These are phyloP conservation scores for Sphagnum tenellum DNA, from an alignment of 225 moss, liverwort and hornwort species.

Conservation along the genomic window DNA sequence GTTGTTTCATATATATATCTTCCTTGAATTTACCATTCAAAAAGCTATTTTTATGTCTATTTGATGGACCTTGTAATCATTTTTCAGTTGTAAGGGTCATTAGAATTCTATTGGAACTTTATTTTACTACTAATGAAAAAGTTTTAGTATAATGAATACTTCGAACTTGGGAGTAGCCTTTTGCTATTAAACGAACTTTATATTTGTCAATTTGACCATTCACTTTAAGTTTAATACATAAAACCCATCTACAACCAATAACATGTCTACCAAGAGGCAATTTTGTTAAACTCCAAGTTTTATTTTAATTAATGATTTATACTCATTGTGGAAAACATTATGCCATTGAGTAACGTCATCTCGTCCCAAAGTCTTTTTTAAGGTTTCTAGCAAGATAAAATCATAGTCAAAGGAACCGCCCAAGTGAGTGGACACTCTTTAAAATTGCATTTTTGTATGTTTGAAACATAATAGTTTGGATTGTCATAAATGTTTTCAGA, in stretches of 20 bases:
- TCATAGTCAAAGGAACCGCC: no score
- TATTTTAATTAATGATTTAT: slow-evolving; percentile 2
- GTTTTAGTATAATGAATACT: no score
- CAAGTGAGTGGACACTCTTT: no score
- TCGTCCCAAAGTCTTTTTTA: background rate
- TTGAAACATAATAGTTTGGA: no score
- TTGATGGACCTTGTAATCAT: background rate
- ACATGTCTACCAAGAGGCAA: background rate
- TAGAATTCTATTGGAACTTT: background rate
- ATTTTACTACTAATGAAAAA: background rate
- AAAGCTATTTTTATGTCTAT: background rate
- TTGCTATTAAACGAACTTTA: background rate
- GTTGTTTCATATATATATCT: background rate
- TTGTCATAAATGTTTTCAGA: no score
- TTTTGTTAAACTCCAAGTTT: slow-evolving; percentile 1
- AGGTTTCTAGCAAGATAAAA: background rate
- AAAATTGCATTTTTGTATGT: no score
- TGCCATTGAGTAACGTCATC: background rate
- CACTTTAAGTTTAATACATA: background rate
- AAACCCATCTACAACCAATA: slow-evolving; percentile 1
- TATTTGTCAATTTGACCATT: background rate
- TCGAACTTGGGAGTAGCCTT: no score
- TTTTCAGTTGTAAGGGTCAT: background rate
- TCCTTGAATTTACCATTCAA: background rate
- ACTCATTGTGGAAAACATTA: background rate